These are phyloP conservation scores for Tubosaeta sp. DNA, from an alignment of 768 basidiomycete species.

Conservation along the genomic window DNA sequence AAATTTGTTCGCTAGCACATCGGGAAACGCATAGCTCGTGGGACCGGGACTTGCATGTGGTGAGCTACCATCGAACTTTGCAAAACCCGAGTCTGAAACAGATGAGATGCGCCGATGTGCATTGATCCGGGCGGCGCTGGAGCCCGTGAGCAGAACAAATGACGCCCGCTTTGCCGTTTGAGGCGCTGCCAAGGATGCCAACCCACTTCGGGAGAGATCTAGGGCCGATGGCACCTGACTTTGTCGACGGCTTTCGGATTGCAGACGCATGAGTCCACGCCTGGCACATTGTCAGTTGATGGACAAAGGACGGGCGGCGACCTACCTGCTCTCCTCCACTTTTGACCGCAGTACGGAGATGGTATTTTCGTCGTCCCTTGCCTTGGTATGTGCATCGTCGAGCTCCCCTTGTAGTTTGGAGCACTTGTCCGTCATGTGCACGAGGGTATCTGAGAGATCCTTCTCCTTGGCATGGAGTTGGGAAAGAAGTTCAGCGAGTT, in stretches of 20 bases:
- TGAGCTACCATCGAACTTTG: slow-evolving; percentile 32
- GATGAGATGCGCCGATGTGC: slow-evolving; percentile 72
- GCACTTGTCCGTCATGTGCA: slow-evolving; percentile 63
- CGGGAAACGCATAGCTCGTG: slow-evolving; percentile 33
- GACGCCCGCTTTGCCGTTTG: slow-evolving; percentile 66
- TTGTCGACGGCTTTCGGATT: slow-evolving; percentile 68
- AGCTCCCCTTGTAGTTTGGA: slow-evolving; percentile 55
- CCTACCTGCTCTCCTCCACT: slow-evolving; percentile 82
- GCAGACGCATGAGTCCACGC: slow-evolving; percentile 82
- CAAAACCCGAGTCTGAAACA: slow-evolving; percentile 56
- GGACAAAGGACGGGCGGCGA: background rate
- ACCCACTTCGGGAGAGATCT: slow-evolving; percentile 52
- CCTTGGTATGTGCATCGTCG: slow-evolving; percentile 44
- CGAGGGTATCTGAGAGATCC: slow-evolving; percentile 57
- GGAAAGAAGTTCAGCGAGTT: slow-evolving; percentile 50
- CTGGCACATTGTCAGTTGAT: slow-evolving; percentile 33
- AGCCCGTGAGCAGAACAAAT: slow-evolving; percentile 68
- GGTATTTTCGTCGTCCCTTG: slow-evolving; percentile 72
- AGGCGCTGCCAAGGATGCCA: slow-evolving; percentile 37
- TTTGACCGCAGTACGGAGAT: slow-evolving; percentile 73
- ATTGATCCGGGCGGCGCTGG: slow-evolving; percentile 39
- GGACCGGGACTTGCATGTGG: slow-evolving; percentile 31
- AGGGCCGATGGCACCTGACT: slow-evolving; percentile 48
- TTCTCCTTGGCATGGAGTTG: slow-evolving; percentile 52
- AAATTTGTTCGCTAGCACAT: slow-evolving; percentile 22